phyloP scores from a whole-genome alignment of 2,329 filamentous ascomycete genomes.

The Fusarium sp. region DNA sequence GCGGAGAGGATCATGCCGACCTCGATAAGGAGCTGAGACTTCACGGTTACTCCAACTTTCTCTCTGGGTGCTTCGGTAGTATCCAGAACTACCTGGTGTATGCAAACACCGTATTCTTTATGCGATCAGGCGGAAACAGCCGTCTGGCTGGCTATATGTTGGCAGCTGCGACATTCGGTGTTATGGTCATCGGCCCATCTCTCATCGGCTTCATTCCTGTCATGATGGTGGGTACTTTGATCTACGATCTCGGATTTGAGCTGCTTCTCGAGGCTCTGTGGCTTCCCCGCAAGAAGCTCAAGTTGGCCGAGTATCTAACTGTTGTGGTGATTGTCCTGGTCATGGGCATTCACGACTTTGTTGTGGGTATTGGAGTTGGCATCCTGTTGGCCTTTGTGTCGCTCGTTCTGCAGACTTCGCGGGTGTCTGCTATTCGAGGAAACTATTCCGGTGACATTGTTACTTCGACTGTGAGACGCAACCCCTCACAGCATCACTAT shows the following conservation, averaged over 20 bases:
- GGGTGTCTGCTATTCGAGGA: constrained; percentile 87
- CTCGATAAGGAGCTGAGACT: constrained; percentile 92
- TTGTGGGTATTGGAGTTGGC: constrained; percentile 91
- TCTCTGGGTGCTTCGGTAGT: constrained; percentile 88
- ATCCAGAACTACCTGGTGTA: constrained; percentile 98
- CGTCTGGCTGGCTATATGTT: constrained; percentile 88
- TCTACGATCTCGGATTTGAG: constrained; percentile 95
- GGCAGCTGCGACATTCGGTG: constrained; percentile 80
- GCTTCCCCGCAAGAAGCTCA: constrained; percentile 88
- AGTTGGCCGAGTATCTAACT: constrained; percentile 88
- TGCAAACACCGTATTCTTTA: constrained; percentile 97
- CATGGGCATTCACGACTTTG: constrained; percentile 98
- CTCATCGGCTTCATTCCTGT: constrained; percentile 96
- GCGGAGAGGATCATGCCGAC: constrained; percentile 91
- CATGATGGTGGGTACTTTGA: constrained; percentile 95
- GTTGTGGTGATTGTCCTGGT: constrained; percentile 90
- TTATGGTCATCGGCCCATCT: constrained; percentile 87
- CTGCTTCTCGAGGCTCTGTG: constrained; percentile 89
- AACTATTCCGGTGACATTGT: constrained; percentile 92
- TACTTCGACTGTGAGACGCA: constrained; percentile 91
- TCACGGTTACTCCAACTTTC: constrained; percentile 91
- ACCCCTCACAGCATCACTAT: constrained; percentile 89
- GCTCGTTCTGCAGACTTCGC: constrained; percentile 90
- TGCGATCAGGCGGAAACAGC: constrained; percentile 89
- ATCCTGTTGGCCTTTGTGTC: constrained; percentile 92